A percentile compares a stretch with the other conserved stretches of the same genome.
phyloP scores from a whole-genome alignment of 768 basidiomycete species.

The Obba rivulosa region DNA sequence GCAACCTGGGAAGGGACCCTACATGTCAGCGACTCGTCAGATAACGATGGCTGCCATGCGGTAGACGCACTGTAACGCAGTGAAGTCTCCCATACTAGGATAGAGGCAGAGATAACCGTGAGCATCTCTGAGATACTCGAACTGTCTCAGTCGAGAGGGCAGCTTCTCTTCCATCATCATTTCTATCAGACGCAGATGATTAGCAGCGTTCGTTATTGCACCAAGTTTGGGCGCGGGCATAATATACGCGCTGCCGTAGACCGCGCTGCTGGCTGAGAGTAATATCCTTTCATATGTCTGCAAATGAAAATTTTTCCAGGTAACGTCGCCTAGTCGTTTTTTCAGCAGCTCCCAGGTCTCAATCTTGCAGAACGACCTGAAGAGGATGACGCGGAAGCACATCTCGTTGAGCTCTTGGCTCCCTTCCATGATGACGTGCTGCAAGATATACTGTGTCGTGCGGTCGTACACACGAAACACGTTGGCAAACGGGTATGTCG shows the following conservation, averaged over 20 bases:
- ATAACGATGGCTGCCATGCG: conserved; percentile 14
- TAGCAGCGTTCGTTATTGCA: conserved; percentile 40
- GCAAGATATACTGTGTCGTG: conserved; percentile 61
- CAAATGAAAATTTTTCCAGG: conserved; percentile 55
- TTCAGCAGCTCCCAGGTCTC: conserved; percentile 66
- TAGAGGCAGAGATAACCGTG: conserved; percentile 52
- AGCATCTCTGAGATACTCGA: conserved; percentile 57
- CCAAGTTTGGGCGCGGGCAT: conserved; percentile 62
- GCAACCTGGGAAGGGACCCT: conserved; percentile 17
- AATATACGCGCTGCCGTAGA: conserved; percentile 71
- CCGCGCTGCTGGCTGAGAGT: conserved; percentile 26
- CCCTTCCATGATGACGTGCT: conserved; percentile 66
- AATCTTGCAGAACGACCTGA: conserved; percentile 66
- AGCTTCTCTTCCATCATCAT: conserved; percentile 49
- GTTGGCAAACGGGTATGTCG: conserved; percentile 60
- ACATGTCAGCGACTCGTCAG: background rate
- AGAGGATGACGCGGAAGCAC: conserved; percentile 67
- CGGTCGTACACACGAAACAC: conserved; percentile 72
- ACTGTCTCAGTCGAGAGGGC: conserved; percentile 39
- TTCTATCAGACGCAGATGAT: conserved; percentile 53
- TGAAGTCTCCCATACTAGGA: conserved; percentile 73
- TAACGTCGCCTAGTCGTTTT: conserved; percentile 47
- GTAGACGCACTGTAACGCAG: conserved; percentile 63
- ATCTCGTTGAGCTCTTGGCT: conserved; percentile 55
- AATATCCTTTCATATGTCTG: conserved; percentile 51